phyloP scores from a whole-genome alignment of 805 yeast genomes.

The Alloascoidea hylecoeti region DNA sequence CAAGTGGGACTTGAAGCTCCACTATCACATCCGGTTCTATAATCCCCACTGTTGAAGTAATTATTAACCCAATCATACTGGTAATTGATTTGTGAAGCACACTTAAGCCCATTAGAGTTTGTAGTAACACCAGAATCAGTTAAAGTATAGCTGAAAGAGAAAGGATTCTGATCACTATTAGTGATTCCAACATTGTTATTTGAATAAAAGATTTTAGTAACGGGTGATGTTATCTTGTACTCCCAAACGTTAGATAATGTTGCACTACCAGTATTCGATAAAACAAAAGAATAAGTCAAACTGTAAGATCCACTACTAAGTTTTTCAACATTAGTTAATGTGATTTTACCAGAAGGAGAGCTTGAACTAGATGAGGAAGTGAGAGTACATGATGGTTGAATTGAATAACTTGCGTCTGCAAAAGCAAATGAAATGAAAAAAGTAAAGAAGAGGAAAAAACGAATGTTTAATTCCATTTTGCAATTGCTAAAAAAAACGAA shows the following conservation, averaged over 20 bases:
- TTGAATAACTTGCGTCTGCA: too few relatives aligned
- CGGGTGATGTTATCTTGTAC: neutral
- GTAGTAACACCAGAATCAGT: neutral
- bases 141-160: neutral
- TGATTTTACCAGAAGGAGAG: neutral
- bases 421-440: too few relatives aligned
- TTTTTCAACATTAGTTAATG: slow-evolving; percentile 8
- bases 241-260: neutral
- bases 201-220: neutral
- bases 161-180: neutral
- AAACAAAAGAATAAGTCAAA: slow-evolving; percentile 5
- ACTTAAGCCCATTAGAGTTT: too few relatives aligned
- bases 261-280: slow-evolving; percentile 2
- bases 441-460: too few relatives aligned
- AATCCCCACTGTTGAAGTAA: slow-evolving; percentile 26
- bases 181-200: neutral
- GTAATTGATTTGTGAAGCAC: too few relatives aligned
- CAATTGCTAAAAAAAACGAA: too few relatives aligned
- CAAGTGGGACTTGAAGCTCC: slow-evolving; percentile 19
- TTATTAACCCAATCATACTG: slow-evolving; percentile 4
- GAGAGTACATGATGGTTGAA: too few relatives aligned
- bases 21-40: slow-evolving; percentile 27
- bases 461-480: too few relatives aligned
- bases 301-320: slow-evolving; percentile 4
- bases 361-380: too few relatives aligned